Conservation (phyloP, 768 basidiomycete species). For the Inosperma sp. region DNA sequence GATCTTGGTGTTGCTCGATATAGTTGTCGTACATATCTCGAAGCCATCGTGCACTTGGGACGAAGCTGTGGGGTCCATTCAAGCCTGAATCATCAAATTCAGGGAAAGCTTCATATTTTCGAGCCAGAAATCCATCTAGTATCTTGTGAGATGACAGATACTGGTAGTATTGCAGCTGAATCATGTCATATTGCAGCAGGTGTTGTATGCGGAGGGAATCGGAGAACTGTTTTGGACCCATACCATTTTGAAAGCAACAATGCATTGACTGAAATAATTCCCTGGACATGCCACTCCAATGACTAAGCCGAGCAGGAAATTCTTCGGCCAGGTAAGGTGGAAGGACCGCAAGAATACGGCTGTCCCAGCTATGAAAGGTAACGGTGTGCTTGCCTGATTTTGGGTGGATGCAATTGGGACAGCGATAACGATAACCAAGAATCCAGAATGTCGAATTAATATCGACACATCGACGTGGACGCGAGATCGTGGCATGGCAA, state of each 20-base stretch:
- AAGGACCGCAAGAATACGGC: constrained; percentile 17
- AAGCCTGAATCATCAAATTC: constrained; percentile 16
- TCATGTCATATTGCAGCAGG: constrained; percentile 15
- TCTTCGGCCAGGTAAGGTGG: constrained; percentile 19
- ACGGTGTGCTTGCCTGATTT: constrained; percentile 8
- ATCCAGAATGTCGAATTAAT: constrained; percentile 1
- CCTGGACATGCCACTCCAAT: constrained; percentile 18
- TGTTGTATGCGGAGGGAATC: constrained; percentile 21
- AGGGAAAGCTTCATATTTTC: constrained; percentile 15
- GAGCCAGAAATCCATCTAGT: neutral
- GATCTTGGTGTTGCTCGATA: constrained; percentile 13
- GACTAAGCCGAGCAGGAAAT: constrained; percentile 23
- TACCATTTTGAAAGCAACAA: constrained; percentile 24
- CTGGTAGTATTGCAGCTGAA: constrained; percentile 20
- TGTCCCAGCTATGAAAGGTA: constrained; percentile 27
- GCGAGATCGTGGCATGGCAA: neutral
- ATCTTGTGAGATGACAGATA: neutral
- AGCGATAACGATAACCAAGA: constrained; percentile 22
- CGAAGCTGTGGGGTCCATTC: constrained; percentile 19
- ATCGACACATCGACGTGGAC: neutral
- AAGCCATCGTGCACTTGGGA: constrained; percentile 22
- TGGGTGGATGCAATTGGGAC: constrained; percentile 17
- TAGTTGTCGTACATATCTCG: constrained; percentile 22
- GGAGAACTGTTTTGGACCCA: constrained; percentile 25
- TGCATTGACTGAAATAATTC: constrained; percentile 15